Evolutionary conservation across 2,329 filamentous ascomycete genomes (phyloP).

Genomic region (Fusarium metavorans): DNA sequence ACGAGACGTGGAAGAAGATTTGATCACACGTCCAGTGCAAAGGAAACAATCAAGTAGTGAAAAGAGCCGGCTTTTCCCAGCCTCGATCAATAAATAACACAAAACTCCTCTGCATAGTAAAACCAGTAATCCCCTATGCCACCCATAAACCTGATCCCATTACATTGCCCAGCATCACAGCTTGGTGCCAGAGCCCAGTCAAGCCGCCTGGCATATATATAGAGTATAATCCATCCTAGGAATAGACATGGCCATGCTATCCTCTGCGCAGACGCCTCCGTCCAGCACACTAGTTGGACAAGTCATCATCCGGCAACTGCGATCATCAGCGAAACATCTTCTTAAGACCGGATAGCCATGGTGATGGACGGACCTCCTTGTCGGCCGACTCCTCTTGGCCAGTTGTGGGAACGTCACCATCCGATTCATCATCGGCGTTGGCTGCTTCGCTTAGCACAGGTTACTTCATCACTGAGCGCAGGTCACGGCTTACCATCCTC

Average conservation of each 20-base stretch:
- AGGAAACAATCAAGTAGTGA: neutral
- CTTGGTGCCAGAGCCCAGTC: neutral
- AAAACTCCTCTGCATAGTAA: conserved; percentile 28
- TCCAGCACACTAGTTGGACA: conserved; percentile 21
- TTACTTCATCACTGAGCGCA: neutral
- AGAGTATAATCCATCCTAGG: neutral
- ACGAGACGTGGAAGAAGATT: conserved; percentile 78
- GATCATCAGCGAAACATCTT: conserved; percentile 45
- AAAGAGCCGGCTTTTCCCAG: conserved; percentile 34
- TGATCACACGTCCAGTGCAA: conserved; percentile 49
- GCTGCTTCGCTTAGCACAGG: conserved; percentile 22
- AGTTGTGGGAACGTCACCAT: conserved; percentile 7
- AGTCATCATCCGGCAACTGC: conserved; percentile 38
- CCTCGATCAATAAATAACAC: conserved; percentile 14
- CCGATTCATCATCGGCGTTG: conserved; percentile 37
- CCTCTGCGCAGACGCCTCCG: neutral
- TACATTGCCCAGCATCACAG: neutral
- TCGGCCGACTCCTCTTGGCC: conserved; percentile 25
- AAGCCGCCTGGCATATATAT: conserved; percentile 5
- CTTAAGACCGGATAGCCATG: conserved; percentile 37
- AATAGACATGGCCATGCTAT: neutral
- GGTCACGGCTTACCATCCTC: conserved; percentile 4
- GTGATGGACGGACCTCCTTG: conserved; percentile 46
- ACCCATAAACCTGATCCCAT: conserved; percentile 5
- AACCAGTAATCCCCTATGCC: conserved; percentile 9